phyloP scores from a whole-genome alignment of 306 rosid genomes.

The Cicer arietinum region DNA sequence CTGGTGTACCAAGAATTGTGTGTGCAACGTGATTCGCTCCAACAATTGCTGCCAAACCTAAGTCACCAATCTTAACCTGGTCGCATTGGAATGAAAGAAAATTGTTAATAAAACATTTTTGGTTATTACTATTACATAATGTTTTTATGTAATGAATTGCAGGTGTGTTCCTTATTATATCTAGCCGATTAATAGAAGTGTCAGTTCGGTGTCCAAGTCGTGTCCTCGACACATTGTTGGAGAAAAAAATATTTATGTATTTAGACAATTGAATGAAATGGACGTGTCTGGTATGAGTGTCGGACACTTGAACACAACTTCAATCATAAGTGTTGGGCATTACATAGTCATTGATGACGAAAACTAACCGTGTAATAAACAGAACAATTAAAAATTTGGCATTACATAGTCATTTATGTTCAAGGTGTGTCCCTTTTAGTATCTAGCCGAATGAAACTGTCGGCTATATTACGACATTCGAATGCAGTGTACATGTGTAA shows the following conservation, averaged over 20 bases:
- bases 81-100: neutral
- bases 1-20: conserved; percentile 87
- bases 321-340: neutral
- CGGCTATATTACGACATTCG: too few species aligned
- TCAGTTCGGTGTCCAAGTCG: neutral
- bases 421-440: too few species aligned
- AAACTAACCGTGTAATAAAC: too few species aligned
- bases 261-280: neutral
- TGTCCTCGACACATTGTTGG: neutral
- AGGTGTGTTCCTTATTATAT: neutral
- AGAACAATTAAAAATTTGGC: too few species aligned
- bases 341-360: too few species aligned
- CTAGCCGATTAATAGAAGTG: neutral
- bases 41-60: conserved; percentile 88
- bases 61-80: conserved; percentile 95
- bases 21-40: conserved; percentile 84
- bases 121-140: neutral
- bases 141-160: neutral
- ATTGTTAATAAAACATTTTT: neutral
- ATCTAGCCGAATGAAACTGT: too few species aligned
- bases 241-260: neutral
- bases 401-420: too few species aligned
- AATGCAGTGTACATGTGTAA: too few species aligned
- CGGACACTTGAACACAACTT: neutral
- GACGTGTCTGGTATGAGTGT: neutral